Base-by-base conservation (phyloP, 2,329 filamentous ascomycete genomes). In the Penicillium sp. region DNA sequence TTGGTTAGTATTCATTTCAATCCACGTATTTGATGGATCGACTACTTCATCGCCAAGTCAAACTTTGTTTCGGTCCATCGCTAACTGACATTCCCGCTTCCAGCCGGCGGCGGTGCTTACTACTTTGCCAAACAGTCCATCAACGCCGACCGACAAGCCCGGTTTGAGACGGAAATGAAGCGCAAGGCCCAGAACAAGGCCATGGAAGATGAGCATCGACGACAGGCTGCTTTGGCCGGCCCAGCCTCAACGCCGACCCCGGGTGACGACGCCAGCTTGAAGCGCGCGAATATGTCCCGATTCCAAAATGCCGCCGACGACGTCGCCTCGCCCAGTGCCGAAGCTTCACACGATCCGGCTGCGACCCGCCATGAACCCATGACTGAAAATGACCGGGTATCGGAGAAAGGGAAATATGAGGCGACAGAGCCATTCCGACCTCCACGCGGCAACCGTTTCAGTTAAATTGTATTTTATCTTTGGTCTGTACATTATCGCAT, bases 121-220 rank as follows among this genome's bases (percentile, higher is more conserved):
- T 92, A 90, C 80, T 96, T 97, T 73, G 94, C 94, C 61, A 99
- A 99, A 82, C 84, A 85, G 70, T 88, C 87, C 74, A 96, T 99
- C 82, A 96, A 97, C 72, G 89, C 89, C 65, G 92, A 97, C 75
- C 89, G 93, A 61, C 82, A 84, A 58, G 79, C 85, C 57, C 85
- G 90, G 67, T 84, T 89, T 62, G 83, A 89, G 66, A 86, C 89
- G 58, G 82, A 85, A 65, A 87, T 88, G 77, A 87, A 82, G 77
- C 82, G 82, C 66, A 75, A 77, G 59, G 66, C 71, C 9, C 67
- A 73, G 31, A 55, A 73, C 42, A 70, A 67, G 25, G 67, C 69
- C 6, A 67, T 72, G 59, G 73, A 75, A 65, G 59, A 66, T 15
- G 67, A 71, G 41, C 66, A 73, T 54, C 69, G 65, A 44, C 73